Base-by-base conservation (phyloP, 2,329 filamentous ascomycete species). In the Fusarium setosum region DNA sequence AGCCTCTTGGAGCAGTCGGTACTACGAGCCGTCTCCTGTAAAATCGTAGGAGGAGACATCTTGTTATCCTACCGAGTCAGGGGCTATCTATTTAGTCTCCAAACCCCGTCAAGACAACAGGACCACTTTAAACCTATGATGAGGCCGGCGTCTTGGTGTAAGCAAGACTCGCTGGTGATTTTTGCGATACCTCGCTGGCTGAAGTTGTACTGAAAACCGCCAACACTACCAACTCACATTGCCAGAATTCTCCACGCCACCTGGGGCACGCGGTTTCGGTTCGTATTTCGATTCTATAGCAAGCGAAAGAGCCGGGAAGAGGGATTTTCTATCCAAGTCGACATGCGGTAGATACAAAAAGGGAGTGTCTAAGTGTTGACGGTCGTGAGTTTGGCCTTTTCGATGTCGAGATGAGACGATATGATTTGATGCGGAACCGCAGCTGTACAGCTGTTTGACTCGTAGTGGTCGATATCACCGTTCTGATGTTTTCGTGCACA, bases 341-440 rank as follows among this genome's bases (percentile, higher is more conserved):
- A 40, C n/a, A n/a, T 20, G 12, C 2, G 34, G 9, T 31, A 21
- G 6, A 5, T 31, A 20, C 8, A 32, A 26, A 10, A 32, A 31
- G 18, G 49, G 24, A 38, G 18, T 29, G 20, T 29, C 37, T 9
- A 15, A 24, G 8, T 24, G 26, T 20, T 23, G 21, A 42, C 29
- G 18, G 31, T 24, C 5, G 3, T 10, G 21, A 20, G n/a, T 23
- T 21, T 35, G 31, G 24, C 10, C 31, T n/a, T 38, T 23, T 49
- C 32, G 38, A 38, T 47, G 37, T 41, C 49, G 35, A 10, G 24
- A 40, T 54, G 31, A 15, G 32, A 45, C 21, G 35, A 63, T 45
- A 29, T 3, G 29, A 8, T 24, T n/a, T n/a, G n/a, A 18, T 47
- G 52, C 47, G 48, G 34, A 55, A 31, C 44, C 34, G 53, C 56